Percentiles rank a stretch among this genome's conserved stretches.
phyloP scores from a whole-genome alignment of 2,329 filamentous ascomycete species.

The Trichoderma atroviride region DNA sequence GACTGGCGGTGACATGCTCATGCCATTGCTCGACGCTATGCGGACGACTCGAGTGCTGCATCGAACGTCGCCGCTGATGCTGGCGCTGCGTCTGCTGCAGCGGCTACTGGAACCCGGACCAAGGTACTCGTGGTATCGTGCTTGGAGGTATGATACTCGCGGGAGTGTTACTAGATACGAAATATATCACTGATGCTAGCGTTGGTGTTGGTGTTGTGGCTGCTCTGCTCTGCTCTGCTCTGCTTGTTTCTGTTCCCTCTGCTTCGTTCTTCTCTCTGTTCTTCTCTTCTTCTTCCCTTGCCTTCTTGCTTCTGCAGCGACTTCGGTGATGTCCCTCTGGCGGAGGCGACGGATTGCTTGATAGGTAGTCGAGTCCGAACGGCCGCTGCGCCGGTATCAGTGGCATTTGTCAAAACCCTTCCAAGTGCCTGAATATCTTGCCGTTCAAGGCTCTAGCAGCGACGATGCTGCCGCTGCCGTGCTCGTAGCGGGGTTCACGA shows the following conservation, averaged over 20 bases:
- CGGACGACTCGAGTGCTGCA: conserved; percentile 38
- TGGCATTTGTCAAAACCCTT: conserved; percentile 11
- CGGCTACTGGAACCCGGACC: not conserved
- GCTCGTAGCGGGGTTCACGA: conserved; percentile 25
- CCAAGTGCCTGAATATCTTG: conserved; percentile 11
- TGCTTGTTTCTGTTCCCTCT: not conserved
- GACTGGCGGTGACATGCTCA: conserved; percentile 49
- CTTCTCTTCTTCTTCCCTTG: not conserved
- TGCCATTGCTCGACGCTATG: conserved; percentile 48
- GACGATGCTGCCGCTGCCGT: conserved; percentile 24
- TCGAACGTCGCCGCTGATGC: conserved; percentile 32
- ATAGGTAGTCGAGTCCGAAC: not conserved
- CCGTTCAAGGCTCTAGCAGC: conserved; percentile 15
- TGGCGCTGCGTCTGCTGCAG: not conserved
- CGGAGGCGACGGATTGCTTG: not conserved
- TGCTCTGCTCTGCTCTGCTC: not conserved
- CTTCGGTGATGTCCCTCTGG: conserved; percentile 2
- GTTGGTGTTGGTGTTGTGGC: not conserved
- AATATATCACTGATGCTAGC: not conserved
- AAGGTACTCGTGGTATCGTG: not conserved
- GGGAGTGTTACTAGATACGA: not conserved
- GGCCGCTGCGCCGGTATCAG: not conserved
- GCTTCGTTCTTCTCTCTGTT: not conserved
- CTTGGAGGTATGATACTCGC: not conserved
- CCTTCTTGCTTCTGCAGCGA: not conserved